Conservation (phyloP, 1,139 yeast genomes). For the Yamadazyma epiphylla region DNA sequence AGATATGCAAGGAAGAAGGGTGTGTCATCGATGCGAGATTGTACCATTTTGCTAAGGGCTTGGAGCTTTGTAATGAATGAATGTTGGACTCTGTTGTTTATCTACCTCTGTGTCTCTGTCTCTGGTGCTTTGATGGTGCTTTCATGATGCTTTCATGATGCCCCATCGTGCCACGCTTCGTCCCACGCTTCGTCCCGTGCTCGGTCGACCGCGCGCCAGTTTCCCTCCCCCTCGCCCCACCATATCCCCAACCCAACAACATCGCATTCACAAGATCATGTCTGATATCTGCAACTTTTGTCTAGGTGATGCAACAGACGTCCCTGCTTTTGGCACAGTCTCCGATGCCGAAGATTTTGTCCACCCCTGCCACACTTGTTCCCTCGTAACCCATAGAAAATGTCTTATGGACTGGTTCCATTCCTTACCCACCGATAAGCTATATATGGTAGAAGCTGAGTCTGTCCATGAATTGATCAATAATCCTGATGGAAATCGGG, state of each 20-base stretch:
- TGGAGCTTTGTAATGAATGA: no score
- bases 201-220: neutral
- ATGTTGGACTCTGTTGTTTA: no score
- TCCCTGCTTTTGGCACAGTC: slow-evolving; percentile 40
- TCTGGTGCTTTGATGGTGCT: no score
- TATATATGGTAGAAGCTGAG: slow-evolving; percentile 20
- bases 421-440: slow-evolving; percentile 29
- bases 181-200: no score
- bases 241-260: neutral
- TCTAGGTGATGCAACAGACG: slow-evolving; percentile 35
- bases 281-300: slow-evolving; percentile 36
- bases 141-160: no score
- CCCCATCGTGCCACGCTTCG: no score
- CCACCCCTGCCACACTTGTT: slow-evolving; percentile 40
- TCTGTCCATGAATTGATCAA: slow-evolving; percentile 3
- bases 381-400: slow-evolving; percentile 34
- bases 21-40: slow-evolving; percentile 82
- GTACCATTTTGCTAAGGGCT: slow-evolving; percentile 80
- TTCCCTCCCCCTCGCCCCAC: neutral
- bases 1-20: slow-evolving; percentile 54
- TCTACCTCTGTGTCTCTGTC: no score
- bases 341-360: slow-evolving; percentile 37
- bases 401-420: slow-evolving; percentile 45
- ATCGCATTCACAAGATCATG: slow-evolving; percentile 1
- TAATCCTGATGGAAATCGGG: neutral